Base-by-base conservation (phyloP, 352 stramenopile species). In the Globisporangium radiosum region DNA sequence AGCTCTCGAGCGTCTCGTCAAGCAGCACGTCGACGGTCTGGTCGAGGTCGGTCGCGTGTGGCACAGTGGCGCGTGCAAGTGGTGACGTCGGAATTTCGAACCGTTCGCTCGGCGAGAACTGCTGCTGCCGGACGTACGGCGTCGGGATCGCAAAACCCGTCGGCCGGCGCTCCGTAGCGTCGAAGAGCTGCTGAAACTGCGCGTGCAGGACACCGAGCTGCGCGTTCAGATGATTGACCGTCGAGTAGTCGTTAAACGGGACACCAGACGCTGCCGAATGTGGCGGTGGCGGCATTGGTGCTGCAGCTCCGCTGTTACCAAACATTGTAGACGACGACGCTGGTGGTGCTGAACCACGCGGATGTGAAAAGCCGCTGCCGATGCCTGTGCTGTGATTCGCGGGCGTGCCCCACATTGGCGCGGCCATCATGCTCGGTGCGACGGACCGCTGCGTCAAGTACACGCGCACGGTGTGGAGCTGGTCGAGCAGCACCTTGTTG, bases 161-260 rank as follows among this genome's bases (percentile, higher is more conserved):
- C 51, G 59, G 37, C 44, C 65, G 59, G 9, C 53, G 60, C 42
- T 75, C 65, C n/a, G 65, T 71, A 14, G 70, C 69, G 36, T 80
- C 68, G 59, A 85, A 85, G 36, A 85, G 68, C 60, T 85, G 72
- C 60, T 85, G 75, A 55, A 85, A 85, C 53, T 85, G 75, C 44
- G 72, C 63, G 54, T 85, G 75, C 14, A 85, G 71, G 36, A 85
- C 62, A 11, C 68, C 68, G 5, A 85, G 66, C 62, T 85, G 75
- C 15, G 71, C 63, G 50, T 81, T 78, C 1, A 81, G 56, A 36
- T 84, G 74, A 51, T 74, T 70, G 7, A 84, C 62, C 2, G 70
- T 69, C 25, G 70, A 65, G 33, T 65, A 68, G 42, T 78, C 70
- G 48, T 53, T 69, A 25, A 77, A 70, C 6, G 45, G 45, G 5